Base-by-base conservation (phyloP, 768 basidiomycete species). In the Hygrophoropsis aurantiaca region DNA sequence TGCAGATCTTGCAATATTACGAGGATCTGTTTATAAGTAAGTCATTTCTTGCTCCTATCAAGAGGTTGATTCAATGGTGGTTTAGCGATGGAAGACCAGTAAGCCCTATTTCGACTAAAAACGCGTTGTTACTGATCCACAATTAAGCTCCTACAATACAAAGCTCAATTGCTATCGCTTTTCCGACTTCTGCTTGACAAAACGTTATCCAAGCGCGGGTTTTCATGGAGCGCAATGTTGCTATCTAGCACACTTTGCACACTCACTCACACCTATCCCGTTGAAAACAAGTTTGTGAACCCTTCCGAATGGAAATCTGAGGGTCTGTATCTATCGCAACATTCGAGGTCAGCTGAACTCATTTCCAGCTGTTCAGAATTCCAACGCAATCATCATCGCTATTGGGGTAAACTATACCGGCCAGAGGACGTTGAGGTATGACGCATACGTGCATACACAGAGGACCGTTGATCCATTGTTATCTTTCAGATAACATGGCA, bases 251-350 rank as follows among this genome's bases (percentile, higher is more conserved):
- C 82, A 26, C 65, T 94, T 20, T 72, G 85, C 21, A 87, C 90
- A 0, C 66, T 93, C 35, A 89, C 87, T 1, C 83, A 90, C 47
- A 85, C 86, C 1, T 93, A 90, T 66, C 84, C 89, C 4, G 62
- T 81, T 43, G 90, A 95, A 58, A 86, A 87, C 61, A 82, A 80
- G 52, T 90, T 90, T 53, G 82, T 88, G 30, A 92, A 94, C 53
- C 75, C 80, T 0, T 79, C 83, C 5, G 85, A 88, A 53, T 89
- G 89, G 85, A 61, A 75, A 1, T 84, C 82, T 53, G 72, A 82
- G 59, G 85, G 91, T 90, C 20, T 19, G 25, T 18, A 16, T 46
- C 21, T 18, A 16, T 20, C 8, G 30, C 42, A 18, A 16, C 32
- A 46, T 27, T 21, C 36, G 5, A 24, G 10, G 5, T 11, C 30